These are phyloP conservation scores for Tulasnella sp. DNA, from an alignment of 768 basidiomycete species.

Conservation along the genomic window DNA sequence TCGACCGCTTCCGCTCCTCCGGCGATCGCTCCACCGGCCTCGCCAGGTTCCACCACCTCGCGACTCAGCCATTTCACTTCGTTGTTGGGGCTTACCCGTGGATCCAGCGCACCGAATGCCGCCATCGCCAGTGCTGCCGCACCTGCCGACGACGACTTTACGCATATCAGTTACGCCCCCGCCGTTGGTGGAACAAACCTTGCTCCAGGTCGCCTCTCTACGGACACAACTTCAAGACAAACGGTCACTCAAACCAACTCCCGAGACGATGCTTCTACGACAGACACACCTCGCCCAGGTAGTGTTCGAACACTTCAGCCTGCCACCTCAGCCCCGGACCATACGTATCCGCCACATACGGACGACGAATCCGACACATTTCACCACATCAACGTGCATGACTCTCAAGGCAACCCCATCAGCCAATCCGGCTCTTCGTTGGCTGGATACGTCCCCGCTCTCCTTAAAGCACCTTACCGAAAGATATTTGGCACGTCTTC, in stretches of 20 bases:
- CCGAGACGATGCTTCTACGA: neutral
- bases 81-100: slow-evolving; percentile 6
- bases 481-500: neutral
- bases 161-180: slow-evolving; percentile 14
- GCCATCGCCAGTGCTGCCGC: neutral
- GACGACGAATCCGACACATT: neutral
- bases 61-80: slow-evolving; percentile 23
- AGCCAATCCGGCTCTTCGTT: neutral
- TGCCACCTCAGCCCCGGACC: neutral
- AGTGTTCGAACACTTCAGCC: neutral
- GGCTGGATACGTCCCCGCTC: neutral
- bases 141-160: slow-evolving; percentile 18
- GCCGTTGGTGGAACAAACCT: neutral
- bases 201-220: neutral
- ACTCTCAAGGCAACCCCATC: neutral
- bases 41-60: neutral
- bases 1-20: neutral
- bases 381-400: slow-evolving; percentile 1
- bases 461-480: neutral
- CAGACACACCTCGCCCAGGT: neutral
- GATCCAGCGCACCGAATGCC: neutral
- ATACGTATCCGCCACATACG: slow-evolving; percentile 5
- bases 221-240: neutral
- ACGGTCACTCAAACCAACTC: slow-evolving; percentile 2
- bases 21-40: neutral